Percentiles rank a stretch among this genome's conserved stretches.
phyloP scores from a whole-genome alignment of 345 rosid species.

The Iberis pinnata region DNA sequence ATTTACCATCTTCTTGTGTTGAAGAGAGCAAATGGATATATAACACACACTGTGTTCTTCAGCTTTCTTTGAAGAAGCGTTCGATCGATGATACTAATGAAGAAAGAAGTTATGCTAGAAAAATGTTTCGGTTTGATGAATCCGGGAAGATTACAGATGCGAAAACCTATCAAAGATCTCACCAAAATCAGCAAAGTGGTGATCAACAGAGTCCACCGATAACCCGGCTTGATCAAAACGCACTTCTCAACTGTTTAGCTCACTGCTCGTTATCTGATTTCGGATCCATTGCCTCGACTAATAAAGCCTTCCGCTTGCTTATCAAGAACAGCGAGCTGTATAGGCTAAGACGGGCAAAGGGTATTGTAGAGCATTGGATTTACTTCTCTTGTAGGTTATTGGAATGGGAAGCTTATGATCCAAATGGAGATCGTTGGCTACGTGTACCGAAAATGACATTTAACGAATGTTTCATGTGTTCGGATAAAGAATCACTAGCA shows the following conservation, averaged over 20 bases:
- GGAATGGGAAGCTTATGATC: slow-evolving; percentile 83
- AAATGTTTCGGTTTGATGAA: slow-evolving; percentile 13
- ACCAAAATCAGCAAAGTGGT: slow-evolving; percentile 20
- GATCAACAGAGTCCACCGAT: slow-evolving; percentile 17
- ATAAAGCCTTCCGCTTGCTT: slow-evolving; percentile 35
- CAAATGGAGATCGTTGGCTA: slow-evolving; percentile 51
- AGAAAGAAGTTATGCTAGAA: slow-evolving; percentile 18
- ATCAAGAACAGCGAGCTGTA: slow-evolving; percentile 41
- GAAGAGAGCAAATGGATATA: slow-evolving; percentile 45
- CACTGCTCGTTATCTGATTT: slow-evolving; percentile 57
- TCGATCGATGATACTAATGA: slow-evolving; percentile 21
- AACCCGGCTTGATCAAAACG: slow-evolving; percentile 20
- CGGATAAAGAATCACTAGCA: slow-evolving; percentile 57
- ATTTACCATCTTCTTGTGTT: slow-evolving; percentile 40
- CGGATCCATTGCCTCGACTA: slow-evolving; percentile 34
- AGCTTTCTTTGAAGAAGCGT: slow-evolving; percentile 33
- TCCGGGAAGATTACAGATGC: slow-evolving; percentile 14
- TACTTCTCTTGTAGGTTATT: slow-evolving; percentile 60
- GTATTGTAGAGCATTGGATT: slow-evolving; percentile 64
- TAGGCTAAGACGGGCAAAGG: slow-evolving; percentile 38
- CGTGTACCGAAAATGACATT: slow-evolving; percentile 49
- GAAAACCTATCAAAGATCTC: slow-evolving; percentile 24
- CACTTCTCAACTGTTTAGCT: slow-evolving; percentile 45
- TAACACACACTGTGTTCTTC: slow-evolving; percentile 32
- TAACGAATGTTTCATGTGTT: slow-evolving; percentile 38